Conservation (phyloP, 345 rosid species). For the Eucalyptus marginata region DNA sequence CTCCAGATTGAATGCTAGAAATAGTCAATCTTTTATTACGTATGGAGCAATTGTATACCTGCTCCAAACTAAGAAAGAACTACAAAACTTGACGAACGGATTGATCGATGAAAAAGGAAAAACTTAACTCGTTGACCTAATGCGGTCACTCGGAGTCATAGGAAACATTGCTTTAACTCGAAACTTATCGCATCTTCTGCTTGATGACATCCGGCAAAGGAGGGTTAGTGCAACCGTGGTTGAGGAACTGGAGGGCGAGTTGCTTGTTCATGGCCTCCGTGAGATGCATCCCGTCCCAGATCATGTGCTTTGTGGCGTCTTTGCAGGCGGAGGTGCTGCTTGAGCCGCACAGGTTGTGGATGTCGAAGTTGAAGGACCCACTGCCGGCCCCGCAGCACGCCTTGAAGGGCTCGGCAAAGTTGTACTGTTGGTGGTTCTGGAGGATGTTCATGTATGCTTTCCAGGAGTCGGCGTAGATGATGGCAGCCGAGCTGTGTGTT, state of each 20-base stretch:
- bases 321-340: conserved; percentile 1
- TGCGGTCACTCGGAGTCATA: not conserved
- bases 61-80: not conserved
- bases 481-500: not conserved
- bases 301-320: conserved; percentile 1
- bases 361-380: conserved; percentile 18
- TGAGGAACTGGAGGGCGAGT: conserved; percentile 11
- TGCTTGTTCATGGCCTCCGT: conserved; percentile 22
- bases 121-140: not conserved
- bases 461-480: conserved; percentile 22
- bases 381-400: conserved; percentile 33
- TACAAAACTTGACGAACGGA: not conserved
- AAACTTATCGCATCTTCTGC: not conserved
- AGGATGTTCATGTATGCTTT: conserved; percentile 14
- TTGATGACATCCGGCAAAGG: conserved; percentile 5
- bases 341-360: conserved; percentile 15
- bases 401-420: conserved; percentile 14
- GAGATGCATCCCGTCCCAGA: conserved; percentile 42
- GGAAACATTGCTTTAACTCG: not conserved
- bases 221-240: conserved; percentile 15
- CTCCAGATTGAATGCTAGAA: not conserved
- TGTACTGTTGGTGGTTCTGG: not conserved
- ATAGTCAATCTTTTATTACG: not conserved
- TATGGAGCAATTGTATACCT: not conserved
- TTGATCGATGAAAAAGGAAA: not conserved